Percentiles rank a stretch among this genome's conserved stretches.
Evolutionary conservation across 768 basidiomycete genomes (phyloP).

Genomic region (Tremella fuciformis): DNA sequence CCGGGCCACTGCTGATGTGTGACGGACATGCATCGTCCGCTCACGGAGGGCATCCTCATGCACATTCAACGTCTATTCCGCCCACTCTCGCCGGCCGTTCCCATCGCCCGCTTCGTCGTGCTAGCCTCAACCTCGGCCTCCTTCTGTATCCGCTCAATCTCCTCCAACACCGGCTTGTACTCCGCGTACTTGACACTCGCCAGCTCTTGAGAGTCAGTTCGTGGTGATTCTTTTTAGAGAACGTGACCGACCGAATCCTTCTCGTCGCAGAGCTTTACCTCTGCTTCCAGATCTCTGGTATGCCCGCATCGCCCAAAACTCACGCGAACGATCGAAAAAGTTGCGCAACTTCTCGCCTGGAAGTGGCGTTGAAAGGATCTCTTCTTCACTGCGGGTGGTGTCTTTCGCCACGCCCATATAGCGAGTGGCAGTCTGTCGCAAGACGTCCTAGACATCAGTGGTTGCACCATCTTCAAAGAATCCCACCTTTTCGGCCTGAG

Average conservation of each 20-base stretch:
- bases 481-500: conserved; percentile 30
- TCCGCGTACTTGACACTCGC: conserved; percentile 52
- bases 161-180: conserved; percentile 77
- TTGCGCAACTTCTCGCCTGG: conserved; percentile 78
- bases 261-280: conserved; percentile 73
- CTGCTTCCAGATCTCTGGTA: conserved; percentile 61
- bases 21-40: too few species aligned
- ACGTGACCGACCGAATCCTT: conserved; percentile 61
- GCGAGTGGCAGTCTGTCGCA: conserved; percentile 56
- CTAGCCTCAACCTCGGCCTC: conserved; percentile 58
- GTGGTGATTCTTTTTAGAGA: not conserved
- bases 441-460: conserved; percentile 42
- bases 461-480: not conserved
- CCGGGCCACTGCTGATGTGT: too few species aligned
- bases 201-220: conserved; percentile 7
- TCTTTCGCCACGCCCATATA: conserved; percentile 63
- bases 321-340: conserved; percentile 79
- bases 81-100: conserved; percentile 9
- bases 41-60: too few species aligned
- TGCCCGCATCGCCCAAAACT: conserved; percentile 74
- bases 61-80: conserved; percentile 1
- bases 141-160: conserved; percentile 76
- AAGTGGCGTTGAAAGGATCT: conserved; percentile 71
- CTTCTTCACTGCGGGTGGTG: conserved; percentile 65
- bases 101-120: conserved; percentile 1